Evolutionary conservation across 148 eudicot species (phyloP), one percentile per base, ranked within the genome.

Genomic region (Silene uniflora): DNA sequence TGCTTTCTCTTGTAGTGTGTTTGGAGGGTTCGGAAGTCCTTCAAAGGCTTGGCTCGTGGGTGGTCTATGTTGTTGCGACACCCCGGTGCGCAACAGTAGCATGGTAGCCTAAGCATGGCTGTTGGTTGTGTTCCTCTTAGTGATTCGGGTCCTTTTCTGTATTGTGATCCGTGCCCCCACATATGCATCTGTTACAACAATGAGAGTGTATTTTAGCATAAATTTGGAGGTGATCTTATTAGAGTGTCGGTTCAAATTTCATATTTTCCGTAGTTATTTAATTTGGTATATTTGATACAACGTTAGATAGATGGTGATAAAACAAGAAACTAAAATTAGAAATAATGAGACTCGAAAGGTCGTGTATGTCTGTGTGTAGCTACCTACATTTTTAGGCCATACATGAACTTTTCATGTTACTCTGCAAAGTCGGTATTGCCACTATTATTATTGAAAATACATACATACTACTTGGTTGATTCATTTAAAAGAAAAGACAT

Each of bases 141-240:
- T 1, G 92, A 89, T 77, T 89, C 96, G 21, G 96, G 92, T 0
- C 96, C 92, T 77, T 85, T 91, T 24, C 96, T 83, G 80, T 91
- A 91, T 68, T 91, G 93, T 24, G 93, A 91, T 79, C 96, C 96
- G 81, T 91, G 93, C 52, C 93, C 96, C 96, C 96, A 91, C 96
- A 91, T 87, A 78, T 89, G 96, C 96, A 91, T 91, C 96, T 90
- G 70, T 0, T 44, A 29, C 7, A 73, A 1, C 2, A 27, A 27
- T 27, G 1, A 27, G 29, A 27, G 3, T 3, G 3, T 29, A 29
- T 49, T 47, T 47, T 12, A 47, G 32, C 4, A 35, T 3, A 35
- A 35, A 35, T 35, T 2, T 35, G 0, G 0, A 5, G 4, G 42
- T 35, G 6, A 6, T 0, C 32, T 1, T 1, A 29, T 1, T 29